Percentiles rank a stretch among this genome's conserved stretches.
Evolutionary conservation across 148 eudicot genomes (phyloP).

Genomic region (Amaranthus palmeri): DNA sequence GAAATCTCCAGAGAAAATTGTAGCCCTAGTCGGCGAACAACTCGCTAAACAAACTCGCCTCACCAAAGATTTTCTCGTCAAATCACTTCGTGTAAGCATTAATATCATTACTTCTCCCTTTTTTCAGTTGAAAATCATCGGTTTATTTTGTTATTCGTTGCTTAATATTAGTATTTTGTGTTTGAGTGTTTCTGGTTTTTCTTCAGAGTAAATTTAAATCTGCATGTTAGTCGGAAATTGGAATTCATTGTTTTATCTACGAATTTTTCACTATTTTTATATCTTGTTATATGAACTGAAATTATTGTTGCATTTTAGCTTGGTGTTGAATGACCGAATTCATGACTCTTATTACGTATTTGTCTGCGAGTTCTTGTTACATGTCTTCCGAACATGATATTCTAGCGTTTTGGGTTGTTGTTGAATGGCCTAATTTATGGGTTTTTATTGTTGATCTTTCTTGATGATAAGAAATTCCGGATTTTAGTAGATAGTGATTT

Average conservation of each 20-base stretch:
- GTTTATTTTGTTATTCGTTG: neutral
- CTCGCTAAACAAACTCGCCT: conserved; percentile 54
- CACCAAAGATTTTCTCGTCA: conserved; percentile 55
- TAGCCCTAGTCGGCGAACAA: conserved; percentile 53
- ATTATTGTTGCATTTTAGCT: too few species aligned
- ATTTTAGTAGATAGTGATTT: too few species aligned
- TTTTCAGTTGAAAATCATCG: neutral
- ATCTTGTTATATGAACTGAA: too few species aligned
- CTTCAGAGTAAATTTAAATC: neutral
- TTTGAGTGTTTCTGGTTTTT: neutral
- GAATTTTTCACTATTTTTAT: neutral
- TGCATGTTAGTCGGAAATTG: neutral
- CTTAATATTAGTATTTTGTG: neutral
- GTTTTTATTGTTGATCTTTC: too few species aligned
- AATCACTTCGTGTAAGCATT: conserved; percentile 50
- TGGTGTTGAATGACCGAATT: too few species aligned
- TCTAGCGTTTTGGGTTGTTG: too few species aligned
- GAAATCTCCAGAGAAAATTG: conserved; percentile 28
- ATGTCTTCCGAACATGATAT: too few species aligned
- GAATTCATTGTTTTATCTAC: neutral
- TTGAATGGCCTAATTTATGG: too few species aligned
- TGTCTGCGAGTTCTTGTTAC: too few species aligned
- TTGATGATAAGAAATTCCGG: too few species aligned
- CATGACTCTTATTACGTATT: too few species aligned
- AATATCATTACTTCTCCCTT: neutral